Evolutionary conservation across 1,284 basidiomycete species (phyloP).

Genomic region (Heliocybe sulcata): DNA sequence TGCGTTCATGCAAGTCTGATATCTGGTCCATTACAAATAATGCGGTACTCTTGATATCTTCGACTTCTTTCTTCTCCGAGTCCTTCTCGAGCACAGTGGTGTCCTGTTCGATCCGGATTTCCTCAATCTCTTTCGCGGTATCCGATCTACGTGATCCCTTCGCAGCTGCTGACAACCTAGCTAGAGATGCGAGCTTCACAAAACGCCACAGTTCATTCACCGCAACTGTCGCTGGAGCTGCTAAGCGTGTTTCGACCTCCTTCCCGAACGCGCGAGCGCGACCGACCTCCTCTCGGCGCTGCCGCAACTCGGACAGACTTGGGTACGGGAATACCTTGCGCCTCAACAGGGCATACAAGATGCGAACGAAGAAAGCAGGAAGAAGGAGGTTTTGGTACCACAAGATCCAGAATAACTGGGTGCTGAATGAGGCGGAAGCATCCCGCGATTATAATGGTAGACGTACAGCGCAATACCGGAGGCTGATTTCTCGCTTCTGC

Average conservation of each 20-base stretch:
- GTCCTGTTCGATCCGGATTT: conserved; percentile 2
- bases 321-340: conserved; percentile 48
- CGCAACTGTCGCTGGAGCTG: conserved; percentile 35
- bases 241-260: conserved; percentile 38
- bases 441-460: neutral
- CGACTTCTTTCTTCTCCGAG: conserved; percentile 28
- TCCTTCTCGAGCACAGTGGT: conserved; percentile 24
- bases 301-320: conserved; percentile 42
- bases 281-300: conserved; percentile 37
- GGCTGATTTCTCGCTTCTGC: conserved; percentile 40
- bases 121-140: neutral
- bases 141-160: no score
- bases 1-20: conserved; percentile 57
- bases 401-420: conserved; percentile 52
- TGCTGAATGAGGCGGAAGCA: neutral
- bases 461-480: conserved; percentile 44
- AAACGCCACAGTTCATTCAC: conserved; percentile 47
- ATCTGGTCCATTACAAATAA: conserved; percentile 37
- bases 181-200: conserved; percentile 23
- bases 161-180: neutral
- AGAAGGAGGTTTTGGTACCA: conserved; percentile 55
- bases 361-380: conserved; percentile 38
- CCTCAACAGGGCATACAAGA: conserved; percentile 41
- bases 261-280: conserved; percentile 46
- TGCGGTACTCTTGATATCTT: conserved; percentile 34